phyloP scores from a whole-genome alignment of 2,329 filamentous ascomycete genomes.

The Arthrocladium fulminans region DNA sequence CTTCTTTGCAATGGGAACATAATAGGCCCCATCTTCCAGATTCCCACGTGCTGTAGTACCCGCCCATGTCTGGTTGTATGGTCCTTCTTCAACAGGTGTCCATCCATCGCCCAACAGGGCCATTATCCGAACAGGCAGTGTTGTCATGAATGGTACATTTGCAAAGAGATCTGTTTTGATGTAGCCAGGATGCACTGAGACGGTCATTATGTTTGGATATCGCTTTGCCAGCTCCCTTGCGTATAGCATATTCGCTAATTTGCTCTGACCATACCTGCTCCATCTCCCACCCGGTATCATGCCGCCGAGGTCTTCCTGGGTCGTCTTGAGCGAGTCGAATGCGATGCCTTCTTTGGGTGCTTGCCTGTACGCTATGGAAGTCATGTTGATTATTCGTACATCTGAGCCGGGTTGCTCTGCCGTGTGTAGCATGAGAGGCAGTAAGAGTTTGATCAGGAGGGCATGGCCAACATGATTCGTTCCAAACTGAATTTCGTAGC shows the following conservation, averaged over 20 bases:
- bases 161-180: conserved; percentile 36
- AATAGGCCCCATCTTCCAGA: conserved; percentile 33
- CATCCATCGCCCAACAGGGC: neutral
- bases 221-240: conserved; percentile 33
- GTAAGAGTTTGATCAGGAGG: conserved; percentile 24
- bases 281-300: conserved; percentile 20
- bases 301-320: conserved; percentile 14
- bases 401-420: conserved; percentile 33
- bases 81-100: conserved; percentile 28
- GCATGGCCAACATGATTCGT: conserved; percentile 26
- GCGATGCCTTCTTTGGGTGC: conserved; percentile 27
- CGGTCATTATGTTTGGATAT: conserved; percentile 38
- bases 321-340: conserved; percentile 29
- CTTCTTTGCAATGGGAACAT: conserved; percentile 29
- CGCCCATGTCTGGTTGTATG: conserved; percentile 36
- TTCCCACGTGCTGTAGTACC: conserved; percentile 23
- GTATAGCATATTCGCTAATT: conserved; percentile 44
- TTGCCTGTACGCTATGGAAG: conserved; percentile 25
- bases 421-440: conserved; percentile 19
- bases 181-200: conserved; percentile 42
- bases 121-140: neutral
- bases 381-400: conserved; percentile 39
- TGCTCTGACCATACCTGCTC: conserved; percentile 40
- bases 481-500: conserved; percentile 28
- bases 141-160: neutral